Conservation (phyloP, 1,284 basidiomycete genomes). For the Boletus mariae region DNA sequence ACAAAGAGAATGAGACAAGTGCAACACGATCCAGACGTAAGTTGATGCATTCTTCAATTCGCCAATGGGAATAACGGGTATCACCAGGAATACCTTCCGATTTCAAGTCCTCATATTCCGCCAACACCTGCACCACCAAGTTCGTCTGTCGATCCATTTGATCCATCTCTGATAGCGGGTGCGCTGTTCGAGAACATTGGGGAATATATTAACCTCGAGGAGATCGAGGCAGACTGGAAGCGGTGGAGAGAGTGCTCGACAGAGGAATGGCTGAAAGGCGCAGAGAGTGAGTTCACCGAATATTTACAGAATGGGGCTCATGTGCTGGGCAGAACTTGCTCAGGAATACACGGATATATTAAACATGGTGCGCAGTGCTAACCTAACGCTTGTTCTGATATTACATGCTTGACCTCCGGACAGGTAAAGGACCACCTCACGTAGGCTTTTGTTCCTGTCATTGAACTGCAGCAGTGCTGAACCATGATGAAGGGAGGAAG, state of each 20-base stretch:
- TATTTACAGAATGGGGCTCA: conserved; percentile 1
- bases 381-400: conserved; percentile 1
- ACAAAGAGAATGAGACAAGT: conserved; percentile 16
- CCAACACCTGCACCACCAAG: conserved; percentile 14
- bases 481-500: conserved; percentile 13
- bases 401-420: neutral
- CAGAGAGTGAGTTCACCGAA: conserved; percentile 23
- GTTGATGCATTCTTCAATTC: conserved; percentile 1
- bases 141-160: neutral
- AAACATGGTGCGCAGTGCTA: conserved; percentile 21
- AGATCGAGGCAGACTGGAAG: conserved; percentile 23
- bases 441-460: conserved; percentile 12
- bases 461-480: conserved; percentile 1
- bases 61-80: neutral
- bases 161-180: conserved; percentile 14
- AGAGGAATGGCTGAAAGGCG: conserved; percentile 33
- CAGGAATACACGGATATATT: conserved; percentile 20
- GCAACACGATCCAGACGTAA: conserved; percentile 18
- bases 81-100: conserved; percentile 19
- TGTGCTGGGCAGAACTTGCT: conserved; percentile 18
- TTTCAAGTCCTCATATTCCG: conserved; percentile 22
- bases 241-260: conserved; percentile 28
- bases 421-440: conserved; percentile 31
- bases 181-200: conserved; percentile 19
- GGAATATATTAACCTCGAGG: conserved; percentile 18